These are phyloP conservation scores for Diaporthe nobilis DNA, from an alignment of 2,329 filamentous ascomycete genomes.

Conservation along the genomic window DNA sequence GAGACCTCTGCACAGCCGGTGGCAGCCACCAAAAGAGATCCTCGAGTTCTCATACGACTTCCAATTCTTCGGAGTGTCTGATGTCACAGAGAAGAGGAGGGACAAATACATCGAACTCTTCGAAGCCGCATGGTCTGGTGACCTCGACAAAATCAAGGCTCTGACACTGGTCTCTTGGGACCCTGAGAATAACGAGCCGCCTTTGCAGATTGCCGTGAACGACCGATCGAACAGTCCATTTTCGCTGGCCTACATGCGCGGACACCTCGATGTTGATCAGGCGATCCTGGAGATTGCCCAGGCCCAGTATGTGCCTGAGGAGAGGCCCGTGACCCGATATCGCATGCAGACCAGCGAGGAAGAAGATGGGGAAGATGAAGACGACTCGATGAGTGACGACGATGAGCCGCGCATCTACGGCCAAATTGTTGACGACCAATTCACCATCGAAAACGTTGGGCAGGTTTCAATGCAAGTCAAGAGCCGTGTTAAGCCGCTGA, in stretches of 20 bases:
- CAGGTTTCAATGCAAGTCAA: slow-evolving; percentile 78
- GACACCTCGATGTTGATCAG: slow-evolving; percentile 74
- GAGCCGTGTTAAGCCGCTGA: slow-evolving; percentile 69
- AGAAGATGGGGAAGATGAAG: slow-evolving; percentile 54
- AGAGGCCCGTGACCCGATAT: slow-evolving; percentile 67
- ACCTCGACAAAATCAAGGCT: slow-evolving; percentile 75
- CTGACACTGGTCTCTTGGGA: slow-evolving; percentile 75
- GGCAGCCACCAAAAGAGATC: slow-evolving; percentile 44
- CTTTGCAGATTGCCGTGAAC: slow-evolving; percentile 73
- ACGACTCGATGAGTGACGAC: slow-evolving; percentile 54
- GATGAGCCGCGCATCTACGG: slow-evolving; percentile 61
- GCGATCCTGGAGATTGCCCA: slow-evolving; percentile 79
- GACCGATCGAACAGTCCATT: slow-evolving; percentile 72
- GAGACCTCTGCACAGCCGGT: slow-evolving; percentile 23
- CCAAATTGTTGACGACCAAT: slow-evolving; percentile 74
- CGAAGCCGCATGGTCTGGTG: slow-evolving; percentile 81
- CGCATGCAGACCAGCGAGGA: slow-evolving; percentile 57
- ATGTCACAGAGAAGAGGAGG: slow-evolving; percentile 68
- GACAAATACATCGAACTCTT: slow-evolving; percentile 77
- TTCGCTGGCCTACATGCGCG: slow-evolving; percentile 75
- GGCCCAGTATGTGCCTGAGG: slow-evolving; percentile 74
- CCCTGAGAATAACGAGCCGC: slow-evolving; percentile 64
- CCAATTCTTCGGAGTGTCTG: slow-evolving; percentile 65
- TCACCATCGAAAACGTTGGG: slow-evolving; percentile 83
- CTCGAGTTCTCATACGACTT: slow-evolving; percentile 64